A percentile compares a stretch with the other conserved stretches of the same genome.
phyloP scores from a whole-genome alignment of 2,329 filamentous ascomycete genomes.

The Cladophialophora chaetospira region DNA sequence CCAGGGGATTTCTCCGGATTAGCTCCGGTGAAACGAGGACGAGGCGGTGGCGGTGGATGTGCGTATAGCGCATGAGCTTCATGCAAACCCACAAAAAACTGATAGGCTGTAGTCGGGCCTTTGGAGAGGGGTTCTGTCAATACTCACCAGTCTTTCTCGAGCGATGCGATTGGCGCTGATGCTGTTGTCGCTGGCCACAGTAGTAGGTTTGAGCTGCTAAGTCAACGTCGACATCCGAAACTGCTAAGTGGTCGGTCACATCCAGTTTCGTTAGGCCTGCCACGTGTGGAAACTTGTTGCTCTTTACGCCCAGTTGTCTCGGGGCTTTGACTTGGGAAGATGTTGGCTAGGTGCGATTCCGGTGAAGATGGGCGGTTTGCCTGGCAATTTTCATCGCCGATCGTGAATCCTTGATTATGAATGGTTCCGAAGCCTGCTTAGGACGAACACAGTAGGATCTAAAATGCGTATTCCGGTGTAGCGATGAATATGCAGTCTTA shows the following conservation, averaged over 20 bases:
- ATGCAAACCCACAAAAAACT: not conserved
- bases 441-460: conserved; percentile 6
- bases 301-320: not conserved
- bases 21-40: not conserved
- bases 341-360: not conserved
- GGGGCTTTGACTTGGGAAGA: not conserved
- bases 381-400: not conserved
- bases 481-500: conserved; percentile 4
- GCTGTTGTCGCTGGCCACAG: not conserved
- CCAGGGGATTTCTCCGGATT: conserved; percentile 1
- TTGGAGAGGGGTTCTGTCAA: not conserved
- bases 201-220: not conserved
- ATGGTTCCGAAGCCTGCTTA: not conserved
- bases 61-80: conserved; percentile 2
- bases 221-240: not conserved
- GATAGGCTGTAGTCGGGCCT: not conserved
- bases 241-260: not conserved
- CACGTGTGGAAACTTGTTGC: not conserved
- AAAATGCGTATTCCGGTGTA: not conserved
- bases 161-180: not conserved
- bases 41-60: not conserved
- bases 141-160: not conserved
- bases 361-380: not conserved
- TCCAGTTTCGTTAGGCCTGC: not conserved
- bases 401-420: not conserved